These are phyloP conservation scores for Astrothelium macrocarpum DNA, from an alignment of 495 filamentous ascomycete genomes.

Conservation along the genomic window DNA sequence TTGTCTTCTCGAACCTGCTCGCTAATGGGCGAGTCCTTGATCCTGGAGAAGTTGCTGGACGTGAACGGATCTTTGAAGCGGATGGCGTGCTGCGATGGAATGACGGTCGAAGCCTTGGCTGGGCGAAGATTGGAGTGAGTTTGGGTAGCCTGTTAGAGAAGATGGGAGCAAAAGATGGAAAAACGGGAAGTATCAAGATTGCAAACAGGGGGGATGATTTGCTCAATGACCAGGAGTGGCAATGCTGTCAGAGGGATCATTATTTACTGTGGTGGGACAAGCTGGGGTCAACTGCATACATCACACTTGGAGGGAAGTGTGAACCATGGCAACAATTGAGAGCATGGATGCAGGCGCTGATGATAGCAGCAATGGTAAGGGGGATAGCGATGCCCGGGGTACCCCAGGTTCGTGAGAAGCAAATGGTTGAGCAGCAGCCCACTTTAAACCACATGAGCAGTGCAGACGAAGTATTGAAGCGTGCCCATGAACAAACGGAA, in stretches of 20 bases:
- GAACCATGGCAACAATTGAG: conserved; percentile 44
- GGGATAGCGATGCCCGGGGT: background rate
- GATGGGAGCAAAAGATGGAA: conserved; percentile 29
- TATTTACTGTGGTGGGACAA: conserved; percentile 49
- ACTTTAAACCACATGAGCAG: background rate
- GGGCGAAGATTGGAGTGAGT: conserved; percentile 41
- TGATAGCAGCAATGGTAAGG: conserved; percentile 31
- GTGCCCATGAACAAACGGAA: conserved; percentile 22
- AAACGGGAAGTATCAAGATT: conserved; percentile 25
- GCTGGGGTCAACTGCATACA: conserved; percentile 3
- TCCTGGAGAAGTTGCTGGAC: conserved; percentile 51
- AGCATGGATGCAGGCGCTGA: conserved; percentile 68
- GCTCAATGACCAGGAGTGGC: conserved; percentile 37
- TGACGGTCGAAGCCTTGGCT: conserved; percentile 39
- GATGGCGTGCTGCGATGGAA: conserved; percentile 53
- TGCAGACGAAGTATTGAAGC: background rate
- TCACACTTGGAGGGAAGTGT: conserved; percentile 17
- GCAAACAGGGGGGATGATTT: conserved; percentile 23
- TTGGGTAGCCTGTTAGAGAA: conserved; percentile 30
- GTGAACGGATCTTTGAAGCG: conserved; percentile 65
- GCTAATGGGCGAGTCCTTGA: conserved; percentile 42
- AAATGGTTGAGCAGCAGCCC: background rate
- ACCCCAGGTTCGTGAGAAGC: background rate
- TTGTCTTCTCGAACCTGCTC: conserved; percentile 59
- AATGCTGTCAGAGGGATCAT: conserved; percentile 40